Evolutionary conservation across 345 rosid genomes (phyloP), one percentile per base, ranked within the genome.

Genomic region (Citrus mangshanensis): DNA sequence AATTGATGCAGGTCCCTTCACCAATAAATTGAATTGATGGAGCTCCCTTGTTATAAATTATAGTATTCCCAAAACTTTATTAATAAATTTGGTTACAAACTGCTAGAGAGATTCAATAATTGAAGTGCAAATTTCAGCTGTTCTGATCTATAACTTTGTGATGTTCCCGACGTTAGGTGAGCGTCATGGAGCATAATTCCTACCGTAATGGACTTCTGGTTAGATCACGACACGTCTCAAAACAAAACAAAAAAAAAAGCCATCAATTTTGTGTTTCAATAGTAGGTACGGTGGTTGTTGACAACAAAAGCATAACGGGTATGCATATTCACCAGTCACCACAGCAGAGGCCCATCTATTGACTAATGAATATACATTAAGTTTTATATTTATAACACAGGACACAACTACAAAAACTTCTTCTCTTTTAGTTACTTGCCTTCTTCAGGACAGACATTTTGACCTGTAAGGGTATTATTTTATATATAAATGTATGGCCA

Each of bases 121-220:
- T 70, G 12, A 16, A 66, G 49, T 34, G 27, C 4, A 4, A 19
- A 35, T 35, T 67, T 35, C 28, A 37, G 51, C 70, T 67, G 22
- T 6, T 25, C 35, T 62, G 56, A 18, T 42, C 28, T 25, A 22
- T 37, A 6, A 37, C 3, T 61, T 61, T 9, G 27, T 68, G 54
- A 61, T 68, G 19, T 68, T 78, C 59, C 68, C 40, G 28, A 6
- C n/a, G 81, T 72, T 80, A 13, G 84, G 79, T 80, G 77, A 19
- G 56, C 37, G 66, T 73, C 51, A 78, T 65, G 75, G 37, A 78
- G 22, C 73, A 61, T 74, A 49, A 64, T 70, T 68, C 71, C 75
- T 21, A 30, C 30, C 46, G 64, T 25, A 28, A 28, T 6, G 32
- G 81, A 77, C 74, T 77, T 74, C 35, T 61, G 46, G 35, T 72